phyloP scores from a whole-genome alignment of 2,329 filamentous ascomycete genomes.

The Achaetomium macrosporum region DNA sequence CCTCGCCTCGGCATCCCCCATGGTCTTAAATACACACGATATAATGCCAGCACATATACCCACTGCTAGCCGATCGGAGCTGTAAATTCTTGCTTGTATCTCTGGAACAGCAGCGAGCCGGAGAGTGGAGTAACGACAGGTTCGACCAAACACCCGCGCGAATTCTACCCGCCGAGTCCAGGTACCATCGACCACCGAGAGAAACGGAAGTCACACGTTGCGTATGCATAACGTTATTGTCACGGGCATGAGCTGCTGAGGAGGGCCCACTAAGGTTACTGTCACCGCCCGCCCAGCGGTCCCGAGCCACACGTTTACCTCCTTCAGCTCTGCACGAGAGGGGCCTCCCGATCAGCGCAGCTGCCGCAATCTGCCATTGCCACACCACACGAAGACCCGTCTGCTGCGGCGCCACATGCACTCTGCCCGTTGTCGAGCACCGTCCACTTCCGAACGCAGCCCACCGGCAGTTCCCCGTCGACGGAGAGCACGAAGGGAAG shows the following conservation, averaged over 20 bases:
- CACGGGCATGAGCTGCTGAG: slow-evolving; percentile 19
- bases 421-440: slow-evolving; percentile 29
- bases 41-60: slow-evolving; percentile 40
- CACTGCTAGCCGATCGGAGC: slow-evolving; percentile 22
- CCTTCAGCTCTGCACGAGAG: background rate
- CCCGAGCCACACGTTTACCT: slow-evolving; percentile 13
- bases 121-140: slow-evolving; percentile 1
- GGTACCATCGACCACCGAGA: background rate
- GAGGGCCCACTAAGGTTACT: slow-evolving; percentile 15
- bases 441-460: slow-evolving; percentile 26
- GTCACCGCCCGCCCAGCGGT: slow-evolving; percentile 14
- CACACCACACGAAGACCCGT: slow-evolving; percentile 6
- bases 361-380: slow-evolving; percentile 23
- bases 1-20: slow-evolving; percentile 27
- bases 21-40: slow-evolving; percentile 42
- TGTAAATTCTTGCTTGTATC: slow-evolving; percentile 11
- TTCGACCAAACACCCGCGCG: background rate
- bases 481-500: slow-evolving; percentile 25
- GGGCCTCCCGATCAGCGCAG: slow-evolving; percentile 9
- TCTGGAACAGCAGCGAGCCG: slow-evolving; percentile 2
- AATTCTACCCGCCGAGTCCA: slow-evolving; percentile 6
- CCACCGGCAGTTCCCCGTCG: slow-evolving; percentile 25
- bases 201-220: slow-evolving; percentile 3
- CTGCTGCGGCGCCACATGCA: slow-evolving; percentile 32
- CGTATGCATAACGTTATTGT: slow-evolving; percentile 2